phyloP scores from a whole-genome alignment of 805 yeast genomes.

The Phaffomyces thermotolerans region DNA sequence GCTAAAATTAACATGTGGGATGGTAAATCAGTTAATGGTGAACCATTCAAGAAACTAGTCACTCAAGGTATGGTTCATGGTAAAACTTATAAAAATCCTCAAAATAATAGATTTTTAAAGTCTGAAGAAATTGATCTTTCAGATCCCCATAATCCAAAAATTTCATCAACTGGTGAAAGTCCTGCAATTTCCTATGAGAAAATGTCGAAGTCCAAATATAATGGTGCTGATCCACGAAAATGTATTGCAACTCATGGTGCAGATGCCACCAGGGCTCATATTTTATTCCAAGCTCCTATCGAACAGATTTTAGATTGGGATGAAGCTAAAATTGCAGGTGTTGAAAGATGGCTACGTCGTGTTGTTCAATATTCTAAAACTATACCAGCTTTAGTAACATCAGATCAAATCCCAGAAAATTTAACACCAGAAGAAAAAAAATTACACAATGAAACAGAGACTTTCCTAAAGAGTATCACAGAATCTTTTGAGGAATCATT shows the following conservation, averaged over 20 bases:
- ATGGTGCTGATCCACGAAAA: slow-evolving; percentile 85
- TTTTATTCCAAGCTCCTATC: slow-evolving; percentile 87
- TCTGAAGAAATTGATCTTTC: slow-evolving; percentile 61
- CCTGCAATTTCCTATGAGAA: slow-evolving; percentile 70
- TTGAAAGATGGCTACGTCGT: slow-evolving; percentile 77
- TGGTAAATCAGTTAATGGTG: slow-evolving; percentile 51
- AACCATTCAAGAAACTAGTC: slow-evolving; percentile 73
- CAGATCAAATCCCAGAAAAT: neutral
- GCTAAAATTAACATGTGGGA: slow-evolving; percentile 62
- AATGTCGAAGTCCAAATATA: slow-evolving; percentile 94
- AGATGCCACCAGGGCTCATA: slow-evolving; percentile 90
- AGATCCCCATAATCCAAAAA: slow-evolving; percentile 34
- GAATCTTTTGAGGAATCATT: slow-evolving; percentile 51
- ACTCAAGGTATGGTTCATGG: slow-evolving; percentile 99
- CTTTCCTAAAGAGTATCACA: slow-evolving; percentile 41
- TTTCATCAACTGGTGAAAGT: slow-evolving; percentile 40
- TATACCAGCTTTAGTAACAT: slow-evolving; percentile 8
- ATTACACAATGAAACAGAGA: slow-evolving; percentile 52
- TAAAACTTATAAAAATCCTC: slow-evolving; percentile 67
- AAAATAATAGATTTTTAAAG: slow-evolving; percentile 64
- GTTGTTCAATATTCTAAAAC: slow-evolving; percentile 31
- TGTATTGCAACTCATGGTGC: slow-evolving; percentile 79
- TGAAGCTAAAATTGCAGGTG: slow-evolving; percentile 76
- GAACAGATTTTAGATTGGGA: slow-evolving; percentile 84
- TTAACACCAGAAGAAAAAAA: slow-evolving; percentile 39